Conservation (phyloP, 2,329 filamentous ascomycete genomes). For the Cladophialophora yegresii region DNA sequence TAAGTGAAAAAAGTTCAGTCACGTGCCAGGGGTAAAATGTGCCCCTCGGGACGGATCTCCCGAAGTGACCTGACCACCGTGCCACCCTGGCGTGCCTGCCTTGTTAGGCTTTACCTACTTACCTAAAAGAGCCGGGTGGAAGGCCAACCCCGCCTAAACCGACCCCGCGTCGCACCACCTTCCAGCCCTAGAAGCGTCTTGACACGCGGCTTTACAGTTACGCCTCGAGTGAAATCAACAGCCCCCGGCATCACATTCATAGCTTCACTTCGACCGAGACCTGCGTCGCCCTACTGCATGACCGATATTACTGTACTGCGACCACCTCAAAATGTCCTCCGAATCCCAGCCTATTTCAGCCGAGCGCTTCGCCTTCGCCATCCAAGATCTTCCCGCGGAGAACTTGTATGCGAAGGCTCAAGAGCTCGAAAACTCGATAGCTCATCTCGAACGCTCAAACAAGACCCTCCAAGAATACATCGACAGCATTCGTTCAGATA, state of each 20-base stretch:
- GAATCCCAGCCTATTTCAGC: constrained; percentile 53
- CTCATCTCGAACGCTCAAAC: constrained; percentile 61
- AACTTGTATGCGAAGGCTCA: constrained; percentile 62
- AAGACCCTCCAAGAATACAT: constrained; percentile 57
- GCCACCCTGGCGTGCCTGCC: too few relatives aligned
- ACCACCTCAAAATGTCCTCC: constrained; percentile 49
- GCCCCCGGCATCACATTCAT: neutral
- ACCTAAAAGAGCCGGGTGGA: neutral
- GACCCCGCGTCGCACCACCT: neutral
- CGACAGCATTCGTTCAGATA: constrained; percentile 38
- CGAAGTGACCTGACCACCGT: constrained; percentile 8
- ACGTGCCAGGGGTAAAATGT: constrained; percentile 21
- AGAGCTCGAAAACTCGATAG: constrained; percentile 62
- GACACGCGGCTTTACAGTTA: neutral
- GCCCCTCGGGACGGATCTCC: neutral
- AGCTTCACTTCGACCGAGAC: neutral
- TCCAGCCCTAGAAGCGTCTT: neutral
- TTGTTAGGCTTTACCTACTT: too few relatives aligned
- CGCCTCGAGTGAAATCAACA: neutral
- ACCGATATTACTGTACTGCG: neutral
- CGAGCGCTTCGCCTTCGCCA: constrained; percentile 57
- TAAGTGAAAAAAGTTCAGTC: neutral
- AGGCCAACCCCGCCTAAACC: neutral
- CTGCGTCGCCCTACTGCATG: too few relatives aligned
- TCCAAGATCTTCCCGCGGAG: constrained; percentile 59